phyloP scores from a whole-genome alignment of 2,329 filamentous ascomycete species.

The Talaromyces piceae region DNA sequence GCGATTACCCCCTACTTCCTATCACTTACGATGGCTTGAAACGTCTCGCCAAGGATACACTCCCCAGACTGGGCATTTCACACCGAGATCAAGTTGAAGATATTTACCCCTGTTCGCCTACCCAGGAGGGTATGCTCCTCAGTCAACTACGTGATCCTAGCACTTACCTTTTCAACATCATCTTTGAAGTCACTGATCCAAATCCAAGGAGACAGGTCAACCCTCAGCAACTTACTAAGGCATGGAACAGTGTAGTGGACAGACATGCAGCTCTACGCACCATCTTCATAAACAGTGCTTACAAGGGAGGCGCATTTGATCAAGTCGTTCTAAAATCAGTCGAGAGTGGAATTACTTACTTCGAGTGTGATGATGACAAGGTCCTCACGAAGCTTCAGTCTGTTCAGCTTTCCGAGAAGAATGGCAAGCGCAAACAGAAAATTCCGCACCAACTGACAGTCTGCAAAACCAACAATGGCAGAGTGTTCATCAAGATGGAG shows the following conservation, averaged over 20 bases:
- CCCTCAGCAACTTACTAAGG: conserved; percentile 17
- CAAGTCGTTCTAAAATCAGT: conserved; percentile 28
- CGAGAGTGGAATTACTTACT: conserved; percentile 18
- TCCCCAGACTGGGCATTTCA: conserved; percentile 30
- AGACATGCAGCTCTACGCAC: conserved; percentile 9
- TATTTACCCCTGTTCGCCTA: conserved; percentile 37
- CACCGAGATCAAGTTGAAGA: conserved; percentile 25
- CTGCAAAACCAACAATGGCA: conserved; percentile 23
- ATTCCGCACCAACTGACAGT: conserved; percentile 29
- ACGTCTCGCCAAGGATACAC: conserved; percentile 27
- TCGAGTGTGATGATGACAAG: conserved; percentile 24
- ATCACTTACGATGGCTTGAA: conserved; percentile 38
- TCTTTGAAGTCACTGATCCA: conserved; percentile 25
- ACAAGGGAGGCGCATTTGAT: conserved; percentile 28
- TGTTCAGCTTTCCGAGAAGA: conserved; percentile 5
- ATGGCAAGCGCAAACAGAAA: conserved; percentile 25
- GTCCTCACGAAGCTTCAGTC: conserved; percentile 10
- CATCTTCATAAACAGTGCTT: conserved; percentile 28
- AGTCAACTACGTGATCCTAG: conserved; percentile 40
- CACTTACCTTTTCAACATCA: conserved; percentile 31
- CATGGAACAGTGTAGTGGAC: conserved; percentile 6
- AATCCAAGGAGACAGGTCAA: conserved; percentile 21
- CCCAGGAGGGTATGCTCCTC: conserved; percentile 31
- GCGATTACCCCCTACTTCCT: conserved; percentile 40
- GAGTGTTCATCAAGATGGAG: conserved; percentile 29